Evolutionary conservation across 306 rosid genomes (phyloP).

Genomic region (Aeschynomene evenia): DNA sequence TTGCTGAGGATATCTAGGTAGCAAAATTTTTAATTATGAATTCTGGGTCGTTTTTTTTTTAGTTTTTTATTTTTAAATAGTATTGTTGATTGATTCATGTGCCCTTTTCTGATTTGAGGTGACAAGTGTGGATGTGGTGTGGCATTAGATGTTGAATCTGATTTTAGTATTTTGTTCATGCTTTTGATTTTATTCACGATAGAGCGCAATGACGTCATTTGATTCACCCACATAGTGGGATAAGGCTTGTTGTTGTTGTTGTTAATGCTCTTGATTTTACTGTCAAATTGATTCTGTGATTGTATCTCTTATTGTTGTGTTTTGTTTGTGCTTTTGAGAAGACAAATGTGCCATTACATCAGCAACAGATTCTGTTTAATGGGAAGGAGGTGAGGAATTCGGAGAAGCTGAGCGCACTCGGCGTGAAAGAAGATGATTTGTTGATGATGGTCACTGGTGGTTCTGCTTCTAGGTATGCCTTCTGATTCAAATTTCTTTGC

Average conservation of each 20-base stretch:
- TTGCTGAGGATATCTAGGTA: slow-evolving; percentile 7
- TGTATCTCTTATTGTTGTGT: slow-evolving; percentile 21
- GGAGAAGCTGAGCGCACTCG: slow-evolving; percentile 72
- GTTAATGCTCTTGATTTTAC: no score
- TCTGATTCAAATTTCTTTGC: slow-evolving; percentile 8
- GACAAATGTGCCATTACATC: slow-evolving; percentile 82
- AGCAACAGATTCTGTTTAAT: slow-evolving; percentile 80
- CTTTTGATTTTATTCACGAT: not conserved
- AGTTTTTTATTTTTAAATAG: not conserved
- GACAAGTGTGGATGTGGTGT: not conserved
- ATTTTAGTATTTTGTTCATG: not conserved
- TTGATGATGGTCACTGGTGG: slow-evolving; percentile 68
- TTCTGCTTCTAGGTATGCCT: slow-evolving; percentile 52
- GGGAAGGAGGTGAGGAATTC: slow-evolving; percentile 74
- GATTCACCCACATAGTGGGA: no score
- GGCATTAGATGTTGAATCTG: slow-evolving; percentile 23
- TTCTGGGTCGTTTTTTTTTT: slow-evolving; percentile 21
- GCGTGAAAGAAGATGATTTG: slow-evolving; percentile 92
- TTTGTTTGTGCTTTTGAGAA: slow-evolving; percentile 38
- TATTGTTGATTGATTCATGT: slow-evolving; percentile 9
- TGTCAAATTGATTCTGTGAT: slow-evolving; percentile 16
- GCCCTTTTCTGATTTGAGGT: not conserved
- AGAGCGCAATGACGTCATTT: no score
- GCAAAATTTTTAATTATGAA: not conserved
- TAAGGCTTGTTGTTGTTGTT: no score